Percentiles rank a stretch among this genome's conserved stretches.
These are phyloP conservation scores for Yarrowia deformans DNA, from an alignment of 805 yeast species.

Conservation along the genomic window DNA sequence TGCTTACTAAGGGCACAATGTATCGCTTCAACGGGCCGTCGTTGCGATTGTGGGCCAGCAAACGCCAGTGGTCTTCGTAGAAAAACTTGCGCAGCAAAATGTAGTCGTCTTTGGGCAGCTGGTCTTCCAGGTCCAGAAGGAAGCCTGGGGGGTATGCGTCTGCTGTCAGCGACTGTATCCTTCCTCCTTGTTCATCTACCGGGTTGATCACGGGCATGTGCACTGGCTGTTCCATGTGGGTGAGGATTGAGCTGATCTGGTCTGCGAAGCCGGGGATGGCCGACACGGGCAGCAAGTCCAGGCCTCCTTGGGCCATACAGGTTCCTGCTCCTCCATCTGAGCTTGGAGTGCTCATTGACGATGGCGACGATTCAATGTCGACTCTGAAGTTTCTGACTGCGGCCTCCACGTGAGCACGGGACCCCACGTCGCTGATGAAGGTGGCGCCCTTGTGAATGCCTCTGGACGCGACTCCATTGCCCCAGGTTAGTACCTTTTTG, in stretches of 20 bases:
- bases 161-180: conserved; percentile 16
- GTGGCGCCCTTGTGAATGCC: conserved; percentile 35
- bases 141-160: conserved; percentile 35
- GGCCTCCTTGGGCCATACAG: not conserved
- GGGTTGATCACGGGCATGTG: conserved; percentile 17
- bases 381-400: conserved; percentile 32
- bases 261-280: conserved; percentile 19
- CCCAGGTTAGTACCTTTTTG: conserved; percentile 70
- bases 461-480: conserved; percentile 46
- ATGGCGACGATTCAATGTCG: conserved; percentile 6
- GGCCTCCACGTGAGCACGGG: conserved; percentile 29
- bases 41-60: conserved; percentile 32
- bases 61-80: conserved; percentile 37
- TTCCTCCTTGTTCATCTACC: conserved; percentile 16
- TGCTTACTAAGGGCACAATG: conserved; percentile 27
- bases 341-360: conserved; percentile 14
- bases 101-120: conserved; percentile 29
- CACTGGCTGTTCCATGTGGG: conserved; percentile 4
- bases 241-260: conserved; percentile 26
- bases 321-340: conserved; percentile 12
- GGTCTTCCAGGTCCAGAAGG: conserved; percentile 20
- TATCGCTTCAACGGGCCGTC: conserved; percentile 29
- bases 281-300: conserved; percentile 13
- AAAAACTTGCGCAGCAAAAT: conserved; percentile 21
- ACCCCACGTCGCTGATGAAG: conserved; percentile 29